Base-by-base conservation (phyloP, 257 asterid genomes). In the Solanum bukasovii region DNA sequence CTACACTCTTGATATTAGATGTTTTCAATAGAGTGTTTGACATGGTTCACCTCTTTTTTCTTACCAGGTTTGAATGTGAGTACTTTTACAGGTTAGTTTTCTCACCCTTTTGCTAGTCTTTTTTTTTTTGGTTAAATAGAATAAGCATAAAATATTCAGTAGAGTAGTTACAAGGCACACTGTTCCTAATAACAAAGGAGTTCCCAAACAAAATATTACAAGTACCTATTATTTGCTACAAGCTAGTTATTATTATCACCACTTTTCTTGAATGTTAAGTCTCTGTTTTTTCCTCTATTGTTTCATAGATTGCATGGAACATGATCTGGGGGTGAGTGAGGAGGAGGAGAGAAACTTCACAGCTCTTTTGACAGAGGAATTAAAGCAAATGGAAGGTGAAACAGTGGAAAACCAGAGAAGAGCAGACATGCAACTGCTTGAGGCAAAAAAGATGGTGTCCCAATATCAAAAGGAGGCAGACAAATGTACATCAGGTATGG, bases 381-480 rank as follows among this genome's bases (percentile, higher is more conserved):
- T 87, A 18, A 71, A 87, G 87, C 29, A 29, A 40, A 65, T 73
- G 83, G 89, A 87, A 83, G 18, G 11, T 29, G 89, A 87, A 70
- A 75, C 86, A 38, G 29, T 11, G 7, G 89, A 82, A 82, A 87
- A 67, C 18, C 87, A 87, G 44, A 83, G 46, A 74, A 83, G 33
- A 33, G 89, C 87, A 35, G 89, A 86, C 13, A 59, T 33, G 84
- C 73, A 71, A 49, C 61, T 86, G 13, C 37, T 86, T 6, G 92
- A 88, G 90, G 93, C 87, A 86, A 90, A 86, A 88, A 91, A 59
- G 83, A 87, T 93, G 90, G 90, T 91, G 16, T 88, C 88, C 2
- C 94, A 90, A 61, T 94, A 89, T 86, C 94, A 93, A 87, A 91
- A 88, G 88, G 94, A 94, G 86, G 94, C 94, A 52, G 93, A 90